Evolutionary conservation across 2,329 filamentous ascomycete species (phyloP).

Genomic region (Colletotrichum sp.): DNA sequence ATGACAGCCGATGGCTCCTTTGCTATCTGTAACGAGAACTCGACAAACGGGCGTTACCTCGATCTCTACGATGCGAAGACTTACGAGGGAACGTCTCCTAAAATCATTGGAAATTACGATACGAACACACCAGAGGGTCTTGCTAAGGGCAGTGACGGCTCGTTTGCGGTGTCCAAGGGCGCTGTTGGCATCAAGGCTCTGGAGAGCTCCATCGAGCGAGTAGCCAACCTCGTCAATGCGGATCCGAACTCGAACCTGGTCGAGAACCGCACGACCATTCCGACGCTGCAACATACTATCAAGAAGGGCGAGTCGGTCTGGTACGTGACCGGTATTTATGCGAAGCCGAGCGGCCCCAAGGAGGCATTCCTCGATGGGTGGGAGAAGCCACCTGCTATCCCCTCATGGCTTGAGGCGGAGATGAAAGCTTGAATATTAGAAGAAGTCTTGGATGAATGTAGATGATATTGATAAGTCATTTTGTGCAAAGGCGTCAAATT

Average conservation of each 20-base stretch:
- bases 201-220: slow-evolving; percentile 53
- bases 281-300: slow-evolving; percentile 69
- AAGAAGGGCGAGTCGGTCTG: slow-evolving; percentile 62
- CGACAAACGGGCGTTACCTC: slow-evolving; percentile 53
- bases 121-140: slow-evolving; percentile 58
- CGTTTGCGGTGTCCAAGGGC: slow-evolving; percentile 62
- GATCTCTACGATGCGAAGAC: slow-evolving; percentile 46
- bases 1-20: slow-evolving; percentile 79
- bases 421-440: slow-evolving; percentile 36
- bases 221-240: slow-evolving; percentile 72
- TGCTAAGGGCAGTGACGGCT: slow-evolving; percentile 54
- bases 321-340: slow-evolving; percentile 77
- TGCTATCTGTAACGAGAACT: slow-evolving; percentile 65
- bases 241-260: slow-evolving; percentile 82
- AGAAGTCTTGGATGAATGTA: neutral
- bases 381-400: slow-evolving; percentile 62
- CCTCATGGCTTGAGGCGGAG: slow-evolving; percentile 63
- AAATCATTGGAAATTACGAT: slow-evolving; percentile 67
- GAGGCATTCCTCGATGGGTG: slow-evolving; percentile 64
- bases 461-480: neutral
- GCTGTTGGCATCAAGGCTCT: slow-evolving; percentile 62
- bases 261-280: slow-evolving; percentile 74
- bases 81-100: slow-evolving; percentile 57
- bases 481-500: neutral
- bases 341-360: slow-evolving; percentile 62